A percentile compares a stretch with the other conserved stretches of the same genome.
These are phyloP conservation scores for Paraglomus brasilianum DNA, from an alignment of 192 early-diverging fungal species.

Conservation along the genomic window DNA sequence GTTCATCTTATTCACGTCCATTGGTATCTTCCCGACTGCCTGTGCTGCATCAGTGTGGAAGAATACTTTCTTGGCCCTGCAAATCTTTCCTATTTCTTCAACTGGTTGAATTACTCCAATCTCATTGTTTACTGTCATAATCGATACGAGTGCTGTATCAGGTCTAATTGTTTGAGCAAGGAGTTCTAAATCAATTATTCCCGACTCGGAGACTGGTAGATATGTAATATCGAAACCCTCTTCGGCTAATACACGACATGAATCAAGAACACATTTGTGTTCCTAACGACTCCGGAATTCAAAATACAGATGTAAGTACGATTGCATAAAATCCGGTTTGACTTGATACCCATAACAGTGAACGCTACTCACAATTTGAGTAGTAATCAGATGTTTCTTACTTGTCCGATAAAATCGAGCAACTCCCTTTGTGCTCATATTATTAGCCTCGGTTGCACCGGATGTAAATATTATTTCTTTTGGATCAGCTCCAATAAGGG, in stretches of 20 bases:
- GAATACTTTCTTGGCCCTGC: conserved; percentile 85
- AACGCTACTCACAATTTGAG: conserved; percentile 66
- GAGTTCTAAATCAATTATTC: conserved; percentile 77
- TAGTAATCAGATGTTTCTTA: conserved; percentile 96
- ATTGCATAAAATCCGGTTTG: not conserved
- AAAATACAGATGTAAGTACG: not conserved
- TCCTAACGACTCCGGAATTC: conserved; percentile 51
- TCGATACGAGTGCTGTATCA: conserved; percentile 86
- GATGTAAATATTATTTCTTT: conserved; percentile 97
- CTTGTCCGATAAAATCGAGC: conserved; percentile 91
- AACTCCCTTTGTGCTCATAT: conserved; percentile 90
- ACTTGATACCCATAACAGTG: not conserved
- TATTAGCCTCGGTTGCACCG: conserved; percentile 97
- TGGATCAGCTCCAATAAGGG: conserved; percentile 85
- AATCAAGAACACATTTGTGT: conserved; percentile 98
- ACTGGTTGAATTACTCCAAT: conserved; percentile 96
- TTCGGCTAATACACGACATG: conserved; percentile 91
- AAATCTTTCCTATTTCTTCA: conserved; percentile 84
- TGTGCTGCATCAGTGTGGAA: conserved; percentile 98
- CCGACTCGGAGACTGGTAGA: conserved; percentile 81
- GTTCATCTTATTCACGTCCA: conserved; percentile 90
- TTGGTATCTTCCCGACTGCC: conserved; percentile 91
- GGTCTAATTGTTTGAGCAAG: conserved; percentile 84
- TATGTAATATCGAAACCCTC: conserved; percentile 97
- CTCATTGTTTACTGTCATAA: conserved; percentile 99